Percentiles rank a stretch among this genome's conserved stretches.
phyloP scores from a whole-genome alignment of 2,329 filamentous ascomycete genomes.

The Alternaria gaisen region DNA sequence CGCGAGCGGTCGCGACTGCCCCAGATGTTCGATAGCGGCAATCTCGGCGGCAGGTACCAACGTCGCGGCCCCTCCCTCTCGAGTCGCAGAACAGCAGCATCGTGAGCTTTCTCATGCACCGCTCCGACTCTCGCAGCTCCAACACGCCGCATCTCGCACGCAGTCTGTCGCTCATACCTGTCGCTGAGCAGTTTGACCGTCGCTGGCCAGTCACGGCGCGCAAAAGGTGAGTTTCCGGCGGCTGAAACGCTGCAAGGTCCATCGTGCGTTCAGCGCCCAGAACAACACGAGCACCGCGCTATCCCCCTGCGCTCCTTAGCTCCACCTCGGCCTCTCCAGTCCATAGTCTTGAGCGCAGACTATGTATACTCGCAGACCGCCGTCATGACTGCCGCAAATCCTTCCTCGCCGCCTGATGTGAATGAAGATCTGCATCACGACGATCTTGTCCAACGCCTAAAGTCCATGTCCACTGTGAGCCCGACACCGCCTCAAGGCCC shows the following conservation, averaged over 20 bases:
- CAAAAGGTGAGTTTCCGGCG: constrained; percentile 30
- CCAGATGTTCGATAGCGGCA: constrained; percentile 23
- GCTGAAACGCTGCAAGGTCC: constrained; percentile 50
- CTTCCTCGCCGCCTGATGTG: constrained; percentile 25
- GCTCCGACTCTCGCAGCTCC: constrained; percentile 25
- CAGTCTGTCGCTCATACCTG: constrained; percentile 33
- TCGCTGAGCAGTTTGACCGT: constrained; percentile 32
- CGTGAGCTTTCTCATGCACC: constrained; percentile 16
- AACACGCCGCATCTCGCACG: constrained; percentile 29
- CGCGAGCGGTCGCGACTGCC: constrained; percentile 11
- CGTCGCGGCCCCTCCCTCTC: constrained; percentile 10
- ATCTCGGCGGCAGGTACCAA: constrained; percentile 29
- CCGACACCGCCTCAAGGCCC: constrained; percentile 18
- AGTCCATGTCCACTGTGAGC: constrained; percentile 29
- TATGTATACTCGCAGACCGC: constrained; percentile 41
- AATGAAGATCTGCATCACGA: constrained; percentile 23
- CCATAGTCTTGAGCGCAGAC: constrained; percentile 17
- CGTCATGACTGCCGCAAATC: constrained; percentile 39
- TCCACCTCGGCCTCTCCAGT: constrained; percentile 24
- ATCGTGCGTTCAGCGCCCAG: constrained; percentile 34
- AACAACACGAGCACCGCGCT: constrained; percentile 28
- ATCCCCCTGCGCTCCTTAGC: constrained; percentile 25
- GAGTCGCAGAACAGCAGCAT: constrained; percentile 10
- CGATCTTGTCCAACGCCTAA: constrained; percentile 35
- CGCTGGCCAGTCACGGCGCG: constrained; percentile 33